Base-by-base conservation (phyloP, 768 basidiomycete species). In the Auriscalpium vulgare region DNA sequence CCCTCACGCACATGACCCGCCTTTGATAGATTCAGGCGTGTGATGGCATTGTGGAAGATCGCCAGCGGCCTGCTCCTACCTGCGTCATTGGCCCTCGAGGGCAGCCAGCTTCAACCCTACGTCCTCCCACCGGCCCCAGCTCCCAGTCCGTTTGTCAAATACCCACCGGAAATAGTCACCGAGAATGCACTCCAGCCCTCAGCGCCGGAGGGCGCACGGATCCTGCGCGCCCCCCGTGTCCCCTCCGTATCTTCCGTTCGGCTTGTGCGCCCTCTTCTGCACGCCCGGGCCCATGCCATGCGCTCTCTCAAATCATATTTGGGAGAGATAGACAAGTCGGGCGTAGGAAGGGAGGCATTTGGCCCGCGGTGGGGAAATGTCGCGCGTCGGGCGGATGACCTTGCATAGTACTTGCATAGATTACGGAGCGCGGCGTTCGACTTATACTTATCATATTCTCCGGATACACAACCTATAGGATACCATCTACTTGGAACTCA, bases 121-220 rank as follows among this genome's bases (percentile, higher is more conserved):
- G 68, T 66, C 10, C 74, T 72, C 19, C 76, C 76, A 1, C 65
- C 64, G 8, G 65, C 67, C 6, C 77, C 78, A 0, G 71, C 73
- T 1, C 64, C 64, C 19, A 81, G 77, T 63, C 66, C 67, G 0
- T 79, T 72, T 59, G 72, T 81, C 64, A 74, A 66, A 54, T 65
- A 54, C 34, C 21, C 46, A 10, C 37, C 58, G 47, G 35, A 47
- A 44, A 46, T 49, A 35, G 21, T 29, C 53, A 50, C 47, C 48
- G 60, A 47, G 14, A 35, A 40, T 10, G 58, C 50, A 11, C 47
- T 47, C n/a, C 56, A 17, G 29, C 16, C 34, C 8, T 35, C 29
- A 4, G 47, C 48, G 21, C 47, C 14, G 19, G 29, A 43, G 8
- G 49, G 40, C 5, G 47, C 47, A 48, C 47, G 29, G 3, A 17